Conservation (phyloP, 1,139 yeast genomes). For the Yamadazyma triangularis region DNA sequence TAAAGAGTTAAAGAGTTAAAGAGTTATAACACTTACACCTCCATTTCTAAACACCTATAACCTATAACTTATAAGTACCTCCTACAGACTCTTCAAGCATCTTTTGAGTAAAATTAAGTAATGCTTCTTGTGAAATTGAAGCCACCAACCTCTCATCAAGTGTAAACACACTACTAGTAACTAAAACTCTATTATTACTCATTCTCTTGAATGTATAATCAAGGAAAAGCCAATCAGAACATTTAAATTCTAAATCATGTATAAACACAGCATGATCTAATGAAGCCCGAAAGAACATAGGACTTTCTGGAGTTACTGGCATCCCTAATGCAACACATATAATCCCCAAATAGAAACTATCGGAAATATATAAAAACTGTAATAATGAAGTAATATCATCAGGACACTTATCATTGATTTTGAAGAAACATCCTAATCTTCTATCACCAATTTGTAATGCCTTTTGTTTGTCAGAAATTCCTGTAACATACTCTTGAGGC, state of each 20-base stretch:
- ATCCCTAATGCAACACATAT: slow-evolving; percentile 23
- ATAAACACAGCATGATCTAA: slow-evolving; percentile 43
- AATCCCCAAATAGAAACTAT: slow-evolving; percentile 29
- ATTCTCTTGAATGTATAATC: slow-evolving; percentile 31
- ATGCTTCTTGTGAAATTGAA: slow-evolving; percentile 35
- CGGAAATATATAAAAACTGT: slow-evolving; percentile 23
- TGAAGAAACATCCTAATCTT: slow-evolving; percentile 27
- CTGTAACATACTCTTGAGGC: slow-evolving; percentile 20
- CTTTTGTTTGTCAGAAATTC: slow-evolving; percentile 12
- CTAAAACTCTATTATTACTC: slow-evolving; percentile 36
- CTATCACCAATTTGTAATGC: slow-evolving; percentile 23
- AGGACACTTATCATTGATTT: slow-evolving; percentile 21
- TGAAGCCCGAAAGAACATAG: slow-evolving; percentile 34
- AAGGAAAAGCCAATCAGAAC: slow-evolving; percentile 50
- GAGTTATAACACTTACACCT: neutral
- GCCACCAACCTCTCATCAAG: slow-evolving; percentile 31
- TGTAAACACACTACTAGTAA: slow-evolving; percentile 29
- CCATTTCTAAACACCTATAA: too few species aligned
- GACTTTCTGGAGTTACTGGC: slow-evolving; percentile 13
- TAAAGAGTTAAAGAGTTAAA: too few species aligned
- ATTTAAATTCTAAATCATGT: slow-evolving; percentile 52
- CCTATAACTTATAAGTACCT: slow-evolving; percentile 11
- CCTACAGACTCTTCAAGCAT: slow-evolving; percentile 15
- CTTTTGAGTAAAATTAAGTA: slow-evolving; percentile 22
- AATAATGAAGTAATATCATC: slow-evolving; percentile 3